Percentiles rank a stretch among this genome's conserved stretches.
Evolutionary conservation across 306 rosid genomes (phyloP).

Genomic region (Cucurbita maxima): DNA sequence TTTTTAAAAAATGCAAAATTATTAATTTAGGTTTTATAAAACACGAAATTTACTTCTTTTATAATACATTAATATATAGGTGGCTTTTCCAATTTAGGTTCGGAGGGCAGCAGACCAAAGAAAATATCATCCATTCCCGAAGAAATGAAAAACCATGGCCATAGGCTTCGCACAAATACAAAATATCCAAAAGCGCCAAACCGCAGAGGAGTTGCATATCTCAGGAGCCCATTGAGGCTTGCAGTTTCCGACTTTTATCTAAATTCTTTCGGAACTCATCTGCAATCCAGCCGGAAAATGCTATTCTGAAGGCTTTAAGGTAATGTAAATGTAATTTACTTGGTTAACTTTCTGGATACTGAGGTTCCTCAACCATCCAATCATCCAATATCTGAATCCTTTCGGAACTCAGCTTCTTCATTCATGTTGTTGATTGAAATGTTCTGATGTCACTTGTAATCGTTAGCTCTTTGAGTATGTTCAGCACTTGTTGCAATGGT

Average conservation of each 20-base stretch:
- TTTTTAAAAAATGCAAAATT: no score
- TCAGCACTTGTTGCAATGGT: conserved; percentile 22
- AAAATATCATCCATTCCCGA: no score
- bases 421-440: conserved; percentile 1
- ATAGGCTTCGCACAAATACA: background rate
- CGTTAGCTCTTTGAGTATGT: conserved; percentile 34
- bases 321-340: background rate
- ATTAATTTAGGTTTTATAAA: no score
- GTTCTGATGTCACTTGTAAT: conserved; percentile 34
- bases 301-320: background rate
- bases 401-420: background rate
- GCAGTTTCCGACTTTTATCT: background rate
- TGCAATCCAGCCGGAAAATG: background rate
- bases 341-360: background rate
- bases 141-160: no score
- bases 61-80: no score
- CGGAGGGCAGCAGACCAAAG: no score
- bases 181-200: background rate
- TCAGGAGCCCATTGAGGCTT: background rate
- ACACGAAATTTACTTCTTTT: no score
- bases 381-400: background rate
- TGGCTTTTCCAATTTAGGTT: no score
- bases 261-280: background rate
- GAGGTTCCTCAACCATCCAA: background rate
- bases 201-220: background rate